phyloP scores from a whole-genome alignment of 1,284 basidiomycete genomes.

The Hypsizygus ulmarius region DNA sequence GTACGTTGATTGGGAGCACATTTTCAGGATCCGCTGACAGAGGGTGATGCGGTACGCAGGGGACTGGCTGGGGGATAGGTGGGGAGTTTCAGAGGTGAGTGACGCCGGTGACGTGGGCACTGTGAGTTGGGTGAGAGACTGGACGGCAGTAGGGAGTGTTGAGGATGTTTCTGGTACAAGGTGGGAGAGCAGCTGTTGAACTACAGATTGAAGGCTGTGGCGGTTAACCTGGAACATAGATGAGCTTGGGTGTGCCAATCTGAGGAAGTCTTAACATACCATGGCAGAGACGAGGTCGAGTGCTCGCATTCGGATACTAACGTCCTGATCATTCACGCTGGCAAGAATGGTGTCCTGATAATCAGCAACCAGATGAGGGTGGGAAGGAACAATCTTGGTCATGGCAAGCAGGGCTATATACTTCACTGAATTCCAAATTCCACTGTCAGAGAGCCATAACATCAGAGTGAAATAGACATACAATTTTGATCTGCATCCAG shows the following conservation, averaged over 20 bases:
- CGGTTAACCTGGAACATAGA: conserved; percentile 60
- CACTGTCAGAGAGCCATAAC: background rate
- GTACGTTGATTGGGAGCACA: conserved; percentile 83
- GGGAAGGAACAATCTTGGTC: conserved; percentile 92
- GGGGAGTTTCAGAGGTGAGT: conserved; percentile 32
- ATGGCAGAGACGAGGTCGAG: conserved; percentile 93
- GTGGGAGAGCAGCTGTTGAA: conserved; percentile 84
- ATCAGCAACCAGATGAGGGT: conserved; percentile 87
- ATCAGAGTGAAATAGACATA: conserved; percentile 36
- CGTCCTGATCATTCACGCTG: conserved; percentile 90
- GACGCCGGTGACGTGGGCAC: conserved; percentile 40
- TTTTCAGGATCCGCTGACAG: conserved; percentile 76
- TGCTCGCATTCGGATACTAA: conserved; percentile 93
- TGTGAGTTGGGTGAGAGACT: conserved; percentile 56
- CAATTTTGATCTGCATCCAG: conserved; percentile 95
- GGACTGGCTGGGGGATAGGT: conserved; percentile 57
- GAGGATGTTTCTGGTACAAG: conserved; percentile 61
- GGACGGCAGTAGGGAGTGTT: conserved; percentile 55
- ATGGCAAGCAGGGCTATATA: conserved; percentile 96
- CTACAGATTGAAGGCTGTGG: conserved; percentile 84
- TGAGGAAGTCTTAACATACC: conserved; percentile 45
- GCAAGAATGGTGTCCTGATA: conserved; percentile 91
- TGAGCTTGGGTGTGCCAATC: conserved; percentile 7
- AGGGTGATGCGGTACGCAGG: conserved; percentile 84
- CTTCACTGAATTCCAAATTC: conserved; percentile 62